A percentile compares a stretch with the other conserved stretches of the same genome.
Evolutionary conservation across 768 basidiomycete genomes (phyloP).

Genomic region (Arthromyces matolae): DNA sequence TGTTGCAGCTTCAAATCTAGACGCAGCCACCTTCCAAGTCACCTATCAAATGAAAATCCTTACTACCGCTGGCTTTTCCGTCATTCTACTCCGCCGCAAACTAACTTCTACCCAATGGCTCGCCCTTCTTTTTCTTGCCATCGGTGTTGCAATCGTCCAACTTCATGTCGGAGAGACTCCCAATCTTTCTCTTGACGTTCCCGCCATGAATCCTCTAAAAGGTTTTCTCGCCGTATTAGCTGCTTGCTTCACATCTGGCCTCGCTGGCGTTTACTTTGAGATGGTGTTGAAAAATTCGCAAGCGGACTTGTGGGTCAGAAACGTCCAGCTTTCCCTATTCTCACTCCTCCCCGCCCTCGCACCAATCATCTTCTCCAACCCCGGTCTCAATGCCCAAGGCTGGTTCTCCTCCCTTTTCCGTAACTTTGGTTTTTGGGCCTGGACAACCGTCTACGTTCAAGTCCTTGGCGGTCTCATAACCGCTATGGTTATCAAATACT

Average conservation of each 20-base stretch:
- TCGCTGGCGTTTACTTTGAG: constrained; percentile 98
- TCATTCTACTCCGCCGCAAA: constrained; percentile 73
- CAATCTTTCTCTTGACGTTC: constrained; percentile 25
- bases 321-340: constrained; percentile 93
- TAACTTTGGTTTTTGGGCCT: constrained; percentile 92
- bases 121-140: constrained; percentile 76
- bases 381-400: constrained; percentile 28
- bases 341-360: constrained; percentile 85
- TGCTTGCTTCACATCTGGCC: constrained; percentile 93
- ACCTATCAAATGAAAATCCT: constrained; percentile 98
- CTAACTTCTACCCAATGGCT: constrained; percentile 78
- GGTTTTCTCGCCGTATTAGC: constrained; percentile 88
- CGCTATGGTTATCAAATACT: constrained; percentile 95
- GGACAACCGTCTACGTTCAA: constrained; percentile 87
- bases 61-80: constrained; percentile 88
- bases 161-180: constrained; percentile 54
- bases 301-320: constrained; percentile 92
- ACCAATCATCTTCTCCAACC: constrained; percentile 63
- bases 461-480: constrained; percentile 93
- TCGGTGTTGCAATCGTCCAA: constrained; percentile 88
- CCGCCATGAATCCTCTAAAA: constrained; percentile 74
- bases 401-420: constrained; percentile 59
- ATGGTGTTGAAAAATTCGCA: constrained; percentile 92
- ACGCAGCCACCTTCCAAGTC: constrained; percentile 95
- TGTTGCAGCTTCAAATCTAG: constrained; percentile 88